Percentiles rank a stretch among this genome's conserved stretches.
phyloP scores from a whole-genome alignment of 495 filamentous ascomycete species.

The Pyrenopolyporus hunteri region DNA sequence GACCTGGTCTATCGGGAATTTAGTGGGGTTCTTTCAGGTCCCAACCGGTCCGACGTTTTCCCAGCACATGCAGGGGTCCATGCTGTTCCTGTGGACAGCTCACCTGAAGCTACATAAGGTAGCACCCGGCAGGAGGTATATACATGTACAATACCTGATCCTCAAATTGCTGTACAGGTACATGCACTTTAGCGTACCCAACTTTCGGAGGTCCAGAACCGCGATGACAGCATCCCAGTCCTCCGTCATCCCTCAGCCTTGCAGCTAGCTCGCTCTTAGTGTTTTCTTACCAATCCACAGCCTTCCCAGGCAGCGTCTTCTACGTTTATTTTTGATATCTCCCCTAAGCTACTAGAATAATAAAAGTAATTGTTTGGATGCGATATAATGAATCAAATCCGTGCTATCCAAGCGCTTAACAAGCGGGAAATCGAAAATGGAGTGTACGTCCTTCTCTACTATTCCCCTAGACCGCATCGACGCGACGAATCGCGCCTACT shows the following conservation, averaged over 20 bases:
- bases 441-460: slow-evolving; percentile 57
- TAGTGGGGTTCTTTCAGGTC: slow-evolving; percentile 22
- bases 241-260: slow-evolving; percentile 26
- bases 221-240: slow-evolving; percentile 10
- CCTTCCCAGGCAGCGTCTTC: slow-evolving; percentile 3
- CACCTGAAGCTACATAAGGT: not conserved
- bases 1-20: slow-evolving; percentile 17
- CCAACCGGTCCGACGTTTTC: slow-evolving; percentile 42
- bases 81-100: not conserved
- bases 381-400: slow-evolving; percentile 83
- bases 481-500: not conserved
- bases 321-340: not conserved
- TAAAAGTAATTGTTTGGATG: not conserved
- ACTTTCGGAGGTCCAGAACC: not conserved
- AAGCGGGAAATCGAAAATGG: slow-evolving; percentile 91
- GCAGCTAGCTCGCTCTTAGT: slow-evolving; percentile 19
- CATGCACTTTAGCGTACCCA: slow-evolving; percentile 17
- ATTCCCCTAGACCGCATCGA: not conserved
- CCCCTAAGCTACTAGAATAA: not conserved
- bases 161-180: slow-evolving; percentile 1
- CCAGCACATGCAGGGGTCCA: slow-evolving; percentile 20
- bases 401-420: slow-evolving; percentile 89
- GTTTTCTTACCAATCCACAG: slow-evolving; percentile 6
- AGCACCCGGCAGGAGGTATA: not conserved
- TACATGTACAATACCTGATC: not conserved